Conservation (phyloP, 441 rosid genomes). For the Dalechampia spathulata region DNA sequence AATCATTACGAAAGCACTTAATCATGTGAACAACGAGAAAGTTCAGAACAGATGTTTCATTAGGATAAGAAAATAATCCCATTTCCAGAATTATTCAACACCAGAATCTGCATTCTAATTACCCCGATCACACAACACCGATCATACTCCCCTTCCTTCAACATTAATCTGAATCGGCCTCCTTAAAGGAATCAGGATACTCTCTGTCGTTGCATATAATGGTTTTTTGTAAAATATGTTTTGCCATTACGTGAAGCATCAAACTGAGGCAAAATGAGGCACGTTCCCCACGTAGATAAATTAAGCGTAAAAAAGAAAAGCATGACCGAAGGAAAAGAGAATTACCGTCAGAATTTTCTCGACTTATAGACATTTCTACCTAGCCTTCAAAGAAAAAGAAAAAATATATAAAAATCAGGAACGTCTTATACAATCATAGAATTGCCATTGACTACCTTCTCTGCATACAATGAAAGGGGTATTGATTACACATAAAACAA, state of each 20-base stretch:
- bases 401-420: constrained; percentile 16
- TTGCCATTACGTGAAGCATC: not conserved
- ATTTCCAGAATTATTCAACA: not conserved
- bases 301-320: not conserved
- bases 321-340: not conserved
- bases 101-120: no score
- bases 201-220: no score
- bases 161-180: no score
- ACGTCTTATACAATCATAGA: constrained; percentile 21
- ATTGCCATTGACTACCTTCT: constrained; percentile 20
- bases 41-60: not conserved
- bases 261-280: not conserved
- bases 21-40: not conserved
- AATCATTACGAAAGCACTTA: no score
- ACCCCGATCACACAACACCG: not conserved
- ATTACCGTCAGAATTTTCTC: constrained; percentile 42
- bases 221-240: not conserved
- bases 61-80: not conserved
- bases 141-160: no score
- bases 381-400: constrained; percentile 24
- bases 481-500: not conserved
- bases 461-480: constrained; percentile 24
- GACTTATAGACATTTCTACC: constrained; percentile 50
- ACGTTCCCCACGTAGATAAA: not conserved
- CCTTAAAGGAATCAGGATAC: no score